Conservation (phyloP, 1,284 basidiomycete species). For the Boletus mariae region DNA sequence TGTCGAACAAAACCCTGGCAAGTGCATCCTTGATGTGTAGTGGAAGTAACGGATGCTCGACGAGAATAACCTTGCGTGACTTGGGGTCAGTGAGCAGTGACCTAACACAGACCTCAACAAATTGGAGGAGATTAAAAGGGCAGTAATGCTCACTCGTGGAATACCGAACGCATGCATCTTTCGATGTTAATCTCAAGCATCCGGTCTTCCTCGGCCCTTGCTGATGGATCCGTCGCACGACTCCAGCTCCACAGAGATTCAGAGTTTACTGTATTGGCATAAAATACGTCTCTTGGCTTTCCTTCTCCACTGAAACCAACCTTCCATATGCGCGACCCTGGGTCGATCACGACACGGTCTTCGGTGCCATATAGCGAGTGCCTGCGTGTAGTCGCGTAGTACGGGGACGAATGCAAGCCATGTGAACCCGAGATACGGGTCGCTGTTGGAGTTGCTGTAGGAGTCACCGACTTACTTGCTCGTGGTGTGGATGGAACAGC, state of each 20-base stretch:
- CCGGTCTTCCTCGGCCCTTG: slow-evolving; percentile 68
- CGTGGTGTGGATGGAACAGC: slow-evolving; percentile 26
- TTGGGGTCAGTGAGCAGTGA: slow-evolving; percentile 91
- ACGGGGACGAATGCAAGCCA: slow-evolving; percentile 64
- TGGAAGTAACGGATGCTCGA: slow-evolving; percentile 88
- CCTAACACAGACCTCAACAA: slow-evolving; percentile 39
- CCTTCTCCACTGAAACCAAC: slow-evolving; percentile 88
- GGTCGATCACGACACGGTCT: slow-evolving; percentile 81
- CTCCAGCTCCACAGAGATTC: slow-evolving; percentile 58
- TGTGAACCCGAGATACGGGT: slow-evolving; percentile 46
- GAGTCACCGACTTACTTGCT: slow-evolving; percentile 16
- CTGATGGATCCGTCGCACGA: slow-evolving; percentile 49
- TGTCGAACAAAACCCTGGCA: slow-evolving; percentile 84
- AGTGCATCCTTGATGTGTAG: slow-evolving; percentile 85
- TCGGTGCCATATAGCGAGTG: slow-evolving; percentile 84
- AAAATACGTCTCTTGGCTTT: slow-evolving; percentile 74
- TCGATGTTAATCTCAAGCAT: slow-evolving; percentile 69
- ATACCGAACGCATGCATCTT: slow-evolving; percentile 68
- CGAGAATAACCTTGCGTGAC: slow-evolving; percentile 86
- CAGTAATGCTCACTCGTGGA: slow-evolving; percentile 70
- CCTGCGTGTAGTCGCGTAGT: slow-evolving; percentile 72
- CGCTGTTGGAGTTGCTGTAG: slow-evolving; percentile 47
- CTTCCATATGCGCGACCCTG: slow-evolving; percentile 83
- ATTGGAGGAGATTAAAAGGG: slow-evolving; percentile 2
- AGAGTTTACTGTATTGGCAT: slow-evolving; percentile 42